A percentile compares a stretch with the other conserved stretches of the same genome.
These are phyloP conservation scores for Miamiensis avidus DNA, from an alignment of 169 alveolate species.

Conservation along the genomic window DNA sequence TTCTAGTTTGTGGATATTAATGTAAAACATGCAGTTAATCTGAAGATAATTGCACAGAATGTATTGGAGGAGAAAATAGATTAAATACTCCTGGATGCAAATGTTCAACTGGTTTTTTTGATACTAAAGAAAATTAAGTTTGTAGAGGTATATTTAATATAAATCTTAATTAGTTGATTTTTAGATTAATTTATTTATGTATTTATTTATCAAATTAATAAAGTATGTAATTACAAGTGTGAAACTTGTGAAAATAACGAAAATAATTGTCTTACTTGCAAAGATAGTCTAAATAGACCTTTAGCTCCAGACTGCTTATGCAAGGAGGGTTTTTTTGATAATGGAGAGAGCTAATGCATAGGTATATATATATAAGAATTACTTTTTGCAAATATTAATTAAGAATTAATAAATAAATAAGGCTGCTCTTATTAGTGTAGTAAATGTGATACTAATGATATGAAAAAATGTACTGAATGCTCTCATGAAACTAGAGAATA, in stretches of 20 bases:
- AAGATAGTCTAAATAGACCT: neutral
- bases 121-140: too few species aligned
- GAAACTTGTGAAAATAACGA: neutral
- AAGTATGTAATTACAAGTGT: neutral
- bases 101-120: neutral
- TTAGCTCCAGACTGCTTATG: neutral
- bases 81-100: neutral
- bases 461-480: too few species aligned
- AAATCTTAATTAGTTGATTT: too few species aligned
- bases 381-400: too few species aligned
- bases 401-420: too few species aligned
- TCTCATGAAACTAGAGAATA: too few species aligned
- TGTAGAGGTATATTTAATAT: too few species aligned
- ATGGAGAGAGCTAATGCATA: too few species aligned
- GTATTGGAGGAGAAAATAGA: neutral
- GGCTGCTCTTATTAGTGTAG: too few species aligned
- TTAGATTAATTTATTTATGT: neutral
- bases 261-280: neutral
- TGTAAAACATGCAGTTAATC: neutral
- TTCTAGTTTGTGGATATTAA: neutral
- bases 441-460: too few species aligned
- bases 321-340: neutral
- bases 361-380: too few species aligned
- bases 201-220: too few species aligned
- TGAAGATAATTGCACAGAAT: neutral